These are phyloP conservation scores for Babesia bigemina DNA, from an alignment of 169 alveolate genomes.

Conservation along the genomic window DNA sequence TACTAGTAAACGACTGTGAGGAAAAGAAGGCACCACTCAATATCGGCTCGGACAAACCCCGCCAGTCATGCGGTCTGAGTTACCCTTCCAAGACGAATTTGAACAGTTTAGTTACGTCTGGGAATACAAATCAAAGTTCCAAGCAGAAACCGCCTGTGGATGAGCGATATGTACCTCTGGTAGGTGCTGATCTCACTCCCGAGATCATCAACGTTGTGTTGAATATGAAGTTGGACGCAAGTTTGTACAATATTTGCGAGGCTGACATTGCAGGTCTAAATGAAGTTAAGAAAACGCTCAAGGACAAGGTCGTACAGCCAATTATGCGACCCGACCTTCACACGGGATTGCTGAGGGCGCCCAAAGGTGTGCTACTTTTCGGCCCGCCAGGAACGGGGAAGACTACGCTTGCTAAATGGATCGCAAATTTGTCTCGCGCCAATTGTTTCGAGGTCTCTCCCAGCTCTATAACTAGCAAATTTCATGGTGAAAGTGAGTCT, in stretches of 20 bases:
- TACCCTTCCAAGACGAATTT: not conserved
- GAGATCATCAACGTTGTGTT: slow-evolving; percentile 59
- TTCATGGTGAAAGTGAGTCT: slow-evolving; percentile 93
- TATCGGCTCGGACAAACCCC: slow-evolving; percentile 8
- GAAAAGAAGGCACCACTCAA: slow-evolving; percentile 25
- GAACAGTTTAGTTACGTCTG: not conserved
- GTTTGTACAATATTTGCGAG: slow-evolving; percentile 55
- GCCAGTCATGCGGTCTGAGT: slow-evolving; percentile 24
- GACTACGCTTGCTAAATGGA: slow-evolving; percentile 89
- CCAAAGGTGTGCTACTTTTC: slow-evolving; percentile 83
- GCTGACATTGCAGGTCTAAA: slow-evolving; percentile 75
- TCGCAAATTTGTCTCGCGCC: slow-evolving; percentile 90
- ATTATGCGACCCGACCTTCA: slow-evolving; percentile 85
- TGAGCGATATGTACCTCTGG: slow-evolving; percentile 35
- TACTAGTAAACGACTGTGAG: slow-evolving; percentile 28
- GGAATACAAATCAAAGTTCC: too few relatives aligned
- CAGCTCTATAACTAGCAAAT: slow-evolving; percentile 89
- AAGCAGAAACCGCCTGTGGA: not conserved
- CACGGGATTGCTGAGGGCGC: slow-evolving; percentile 85
- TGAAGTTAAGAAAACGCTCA: slow-evolving; percentile 75
- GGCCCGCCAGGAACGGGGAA: slow-evolving; percentile 91
- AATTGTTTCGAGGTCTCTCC: slow-evolving; percentile 92
- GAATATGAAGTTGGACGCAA: slow-evolving; percentile 48
- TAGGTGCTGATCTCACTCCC: slow-evolving; percentile 46
- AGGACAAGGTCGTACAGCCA: slow-evolving; percentile 84